phyloP scores from a whole-genome alignment of 2,329 filamentous ascomycete genomes.

The Diplodia seriata region DNA sequence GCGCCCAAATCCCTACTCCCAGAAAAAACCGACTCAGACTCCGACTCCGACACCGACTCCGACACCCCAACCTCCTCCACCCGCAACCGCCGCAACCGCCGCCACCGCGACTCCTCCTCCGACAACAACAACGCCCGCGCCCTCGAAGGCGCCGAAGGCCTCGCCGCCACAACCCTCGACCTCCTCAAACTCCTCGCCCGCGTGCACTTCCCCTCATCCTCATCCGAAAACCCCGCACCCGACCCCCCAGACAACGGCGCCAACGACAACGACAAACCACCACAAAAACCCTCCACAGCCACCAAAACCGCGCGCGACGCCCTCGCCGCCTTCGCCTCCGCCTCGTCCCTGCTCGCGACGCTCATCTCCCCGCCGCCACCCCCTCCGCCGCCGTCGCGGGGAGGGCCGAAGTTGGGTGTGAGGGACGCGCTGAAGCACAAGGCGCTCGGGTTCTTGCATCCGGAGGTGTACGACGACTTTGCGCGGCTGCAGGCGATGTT shows the following conservation, averaged over 20 bases:
- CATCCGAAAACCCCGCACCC: no score
- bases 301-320: background rate
- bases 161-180: background rate
- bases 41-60: background rate
- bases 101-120: background rate
- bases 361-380: conserved; percentile 5
- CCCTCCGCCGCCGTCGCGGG: background rate
- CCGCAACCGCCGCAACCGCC: no score
- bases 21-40: background rate
- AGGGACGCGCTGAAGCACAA: background rate
- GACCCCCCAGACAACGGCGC: background rate
- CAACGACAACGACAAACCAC: background rate
- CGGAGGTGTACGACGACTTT: conserved; percentile 11
- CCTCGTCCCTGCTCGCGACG: background rate
- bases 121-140: background rate
- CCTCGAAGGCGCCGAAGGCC: conserved; percentile 26
- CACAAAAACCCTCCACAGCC: background rate
- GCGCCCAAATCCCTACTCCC: background rate
- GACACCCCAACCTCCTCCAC: background rate
- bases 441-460: conserved; percentile 7
- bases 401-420: background rate
- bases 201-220: background rate
- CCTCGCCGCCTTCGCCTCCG: background rate
- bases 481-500: background rate
- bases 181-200: conserved; percentile 21